A percentile compares a stretch with the other conserved stretches of the same genome.
Evolutionary conservation across 306 rosid species (phyloP).

Genomic region (Mimosa pudica): DNA sequence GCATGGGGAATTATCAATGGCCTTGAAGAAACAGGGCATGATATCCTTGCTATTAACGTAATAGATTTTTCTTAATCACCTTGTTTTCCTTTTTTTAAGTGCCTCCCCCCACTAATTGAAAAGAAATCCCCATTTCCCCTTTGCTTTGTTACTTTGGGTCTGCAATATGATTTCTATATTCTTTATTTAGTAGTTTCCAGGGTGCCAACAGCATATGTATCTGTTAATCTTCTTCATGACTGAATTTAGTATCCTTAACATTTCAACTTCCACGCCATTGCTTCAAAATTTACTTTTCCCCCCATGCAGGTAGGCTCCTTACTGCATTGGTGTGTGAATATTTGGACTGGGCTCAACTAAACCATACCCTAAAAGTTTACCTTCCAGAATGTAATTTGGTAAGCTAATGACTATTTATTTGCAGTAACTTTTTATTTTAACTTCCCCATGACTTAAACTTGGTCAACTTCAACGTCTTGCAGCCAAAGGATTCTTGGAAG

Average conservation of each 20-base stretch:
- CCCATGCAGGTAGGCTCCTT: constrained; percentile 82
- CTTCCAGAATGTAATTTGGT: constrained; percentile 98
- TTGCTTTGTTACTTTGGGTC: neutral
- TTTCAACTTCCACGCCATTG: neutral
- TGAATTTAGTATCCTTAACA: neutral
- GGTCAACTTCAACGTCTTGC: constrained; percentile 33
- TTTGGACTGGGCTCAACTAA: constrained; percentile 97
- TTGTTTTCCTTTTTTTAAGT: no score
- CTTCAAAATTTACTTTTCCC: neutral
- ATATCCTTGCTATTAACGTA: neutral
- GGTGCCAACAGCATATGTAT: no score
- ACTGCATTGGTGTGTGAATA: constrained; percentile 92
- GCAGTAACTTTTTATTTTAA: neutral
- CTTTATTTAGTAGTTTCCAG: neutral
- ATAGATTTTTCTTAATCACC: neutral
- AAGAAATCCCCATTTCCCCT: neutral
- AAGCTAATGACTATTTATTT: constrained; percentile 36
- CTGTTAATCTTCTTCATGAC: neutral
- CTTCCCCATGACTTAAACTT: neutral
- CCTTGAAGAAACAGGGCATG: neutral
- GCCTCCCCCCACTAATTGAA: neutral
- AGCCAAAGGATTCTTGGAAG: constrained; percentile 97
- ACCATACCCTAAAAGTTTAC: constrained; percentile 89
- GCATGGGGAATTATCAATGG: neutral
- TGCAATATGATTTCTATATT: neutral